phyloP scores from a whole-genome alignment of 768 basidiomycete species.

The Termitomyces sp. region DNA sequence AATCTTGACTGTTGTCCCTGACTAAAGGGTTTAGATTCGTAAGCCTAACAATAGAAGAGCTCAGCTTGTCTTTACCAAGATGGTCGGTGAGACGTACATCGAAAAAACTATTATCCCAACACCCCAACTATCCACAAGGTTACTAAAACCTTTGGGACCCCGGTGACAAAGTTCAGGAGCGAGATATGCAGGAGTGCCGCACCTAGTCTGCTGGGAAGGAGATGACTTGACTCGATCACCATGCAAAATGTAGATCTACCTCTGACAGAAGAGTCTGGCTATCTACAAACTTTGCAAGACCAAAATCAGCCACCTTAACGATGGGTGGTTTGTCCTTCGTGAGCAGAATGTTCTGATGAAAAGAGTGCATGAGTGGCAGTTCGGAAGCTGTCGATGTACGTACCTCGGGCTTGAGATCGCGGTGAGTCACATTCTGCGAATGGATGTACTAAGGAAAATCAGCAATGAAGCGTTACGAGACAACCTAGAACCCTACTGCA shows the following conservation, averaged over 20 bases:
- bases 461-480: not conserved
- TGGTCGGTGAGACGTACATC: conserved; percentile 43
- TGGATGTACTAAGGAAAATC: conserved; percentile 51
- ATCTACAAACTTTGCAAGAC: conserved; percentile 86
- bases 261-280: conserved; percentile 69
- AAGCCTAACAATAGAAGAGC: conserved; percentile 42
- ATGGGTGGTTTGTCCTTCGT: conserved; percentile 60
- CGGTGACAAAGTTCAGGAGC: conserved; percentile 23
- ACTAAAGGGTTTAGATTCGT: conserved; percentile 74
- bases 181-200: conserved; percentile 84
- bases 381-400: conserved; percentile 7
- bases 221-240: not conserved
- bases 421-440: conserved; percentile 74
- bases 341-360: conserved; percentile 67
- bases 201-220: conserved; percentile 65
- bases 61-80: not conserved
- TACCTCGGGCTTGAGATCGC: conserved; percentile 90
- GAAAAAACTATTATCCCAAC: conserved; percentile 91
- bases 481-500: conserved; percentile 36
- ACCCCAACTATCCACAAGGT: conserved; percentile 93
- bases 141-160: conserved; percentile 67
- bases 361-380: not conserved
- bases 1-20: conserved; percentile 56
- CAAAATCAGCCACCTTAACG: conserved; percentile 94
- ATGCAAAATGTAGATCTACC: conserved; percentile 31